phyloP scores from a whole-genome alignment of 2,329 filamentous ascomycete genomes.

The Cryphonectria japonica region DNA sequence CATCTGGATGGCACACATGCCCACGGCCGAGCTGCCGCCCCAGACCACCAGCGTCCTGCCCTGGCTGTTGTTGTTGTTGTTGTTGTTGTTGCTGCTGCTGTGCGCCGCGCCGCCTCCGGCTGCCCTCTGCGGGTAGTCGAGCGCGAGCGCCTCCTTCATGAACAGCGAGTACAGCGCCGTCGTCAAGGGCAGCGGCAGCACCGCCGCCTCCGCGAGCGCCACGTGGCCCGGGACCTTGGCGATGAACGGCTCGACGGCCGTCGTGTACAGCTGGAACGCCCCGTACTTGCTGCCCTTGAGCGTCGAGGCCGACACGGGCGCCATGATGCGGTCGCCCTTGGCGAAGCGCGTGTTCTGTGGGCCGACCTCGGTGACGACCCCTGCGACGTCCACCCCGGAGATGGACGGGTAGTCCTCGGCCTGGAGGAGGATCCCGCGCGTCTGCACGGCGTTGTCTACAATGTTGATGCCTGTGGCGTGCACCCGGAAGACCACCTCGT shows the following conservation, averaged over 20 bases:
- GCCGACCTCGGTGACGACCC: slow-evolving; percentile 40
- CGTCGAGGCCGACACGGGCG: background rate
- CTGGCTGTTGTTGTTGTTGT: background rate
- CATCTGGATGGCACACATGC: slow-evolving; percentile 31
- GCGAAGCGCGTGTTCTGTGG: slow-evolving; percentile 34
- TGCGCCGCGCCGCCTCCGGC: too few species aligned
- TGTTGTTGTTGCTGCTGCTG: background rate
- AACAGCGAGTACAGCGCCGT: slow-evolving; percentile 37
- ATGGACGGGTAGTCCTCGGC: slow-evolving; percentile 39
- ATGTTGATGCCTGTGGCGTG: slow-evolving; percentile 38
- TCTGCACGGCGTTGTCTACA: slow-evolving; percentile 32
- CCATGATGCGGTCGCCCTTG: slow-evolving; percentile 1
- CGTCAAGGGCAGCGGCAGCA: slow-evolving; percentile 36
- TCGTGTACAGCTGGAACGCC: slow-evolving; percentile 35
- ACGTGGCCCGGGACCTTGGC: slow-evolving; percentile 34
- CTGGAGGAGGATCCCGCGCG: slow-evolving; percentile 20
- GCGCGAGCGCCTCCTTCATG: slow-evolving; percentile 31
- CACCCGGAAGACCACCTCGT: slow-evolving; percentile 32
- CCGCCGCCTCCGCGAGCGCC: slow-evolving; percentile 33
- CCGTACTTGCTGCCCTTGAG: slow-evolving; percentile 21
- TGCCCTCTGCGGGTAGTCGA: slow-evolving; percentile 24
- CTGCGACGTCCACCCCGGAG: slow-evolving; percentile 41
- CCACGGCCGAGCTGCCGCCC: slow-evolving; percentile 50
- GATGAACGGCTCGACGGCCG: slow-evolving; percentile 11
- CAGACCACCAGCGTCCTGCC: slow-evolving; percentile 44